Percentiles rank a stretch among this genome's conserved stretches.
phyloP scores from a whole-genome alignment of 2,329 filamentous ascomycete species.

The Epichloe scottii region DNA sequence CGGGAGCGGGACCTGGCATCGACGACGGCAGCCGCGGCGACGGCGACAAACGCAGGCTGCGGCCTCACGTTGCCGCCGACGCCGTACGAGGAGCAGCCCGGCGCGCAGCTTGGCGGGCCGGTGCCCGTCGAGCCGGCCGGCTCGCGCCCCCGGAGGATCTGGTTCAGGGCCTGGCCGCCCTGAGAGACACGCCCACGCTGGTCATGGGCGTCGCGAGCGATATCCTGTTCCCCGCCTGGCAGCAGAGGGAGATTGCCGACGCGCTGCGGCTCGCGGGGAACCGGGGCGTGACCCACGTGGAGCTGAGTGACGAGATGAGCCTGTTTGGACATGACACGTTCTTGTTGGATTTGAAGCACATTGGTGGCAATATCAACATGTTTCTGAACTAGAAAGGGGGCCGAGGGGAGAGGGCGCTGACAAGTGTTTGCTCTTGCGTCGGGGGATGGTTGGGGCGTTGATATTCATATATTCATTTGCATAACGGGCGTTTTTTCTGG shows the following conservation, averaged over 20 bases:
- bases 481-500: no score
- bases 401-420: neutral
- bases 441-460: neutral
- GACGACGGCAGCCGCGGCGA: no score
- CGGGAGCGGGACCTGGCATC: slow-evolving; percentile 36
- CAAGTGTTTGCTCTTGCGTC: neutral
- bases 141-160: slow-evolving; percentile 62
- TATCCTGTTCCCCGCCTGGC: slow-evolving; percentile 95
- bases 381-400: slow-evolving; percentile 42
- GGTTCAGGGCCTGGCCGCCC: slow-evolving; percentile 55
- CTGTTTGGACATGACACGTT: slow-evolving; percentile 97
- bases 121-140: slow-evolving; percentile 10
- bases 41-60: slow-evolving; percentile 38
- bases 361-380: slow-evolving; percentile 68
- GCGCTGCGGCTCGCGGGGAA: slow-evolving; percentile 70
- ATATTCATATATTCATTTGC: no score
- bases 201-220: slow-evolving; percentile 93
- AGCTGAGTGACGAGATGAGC: slow-evolving; percentile 87
- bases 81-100: slow-evolving; percentile 76
- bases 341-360: slow-evolving; percentile 78
- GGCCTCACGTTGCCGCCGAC: slow-evolving; percentile 69
- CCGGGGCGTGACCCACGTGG: slow-evolving; percentile 69
- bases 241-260: slow-evolving; percentile 87
- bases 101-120: slow-evolving; percentile 25
- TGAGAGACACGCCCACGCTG: slow-evolving; percentile 68